Percentiles rank a stretch among this genome's conserved stretches.
Evolutionary conservation across 2,329 filamentous ascomycete genomes (phyloP).

Genomic region (Colletotrichum tabaci): DNA sequence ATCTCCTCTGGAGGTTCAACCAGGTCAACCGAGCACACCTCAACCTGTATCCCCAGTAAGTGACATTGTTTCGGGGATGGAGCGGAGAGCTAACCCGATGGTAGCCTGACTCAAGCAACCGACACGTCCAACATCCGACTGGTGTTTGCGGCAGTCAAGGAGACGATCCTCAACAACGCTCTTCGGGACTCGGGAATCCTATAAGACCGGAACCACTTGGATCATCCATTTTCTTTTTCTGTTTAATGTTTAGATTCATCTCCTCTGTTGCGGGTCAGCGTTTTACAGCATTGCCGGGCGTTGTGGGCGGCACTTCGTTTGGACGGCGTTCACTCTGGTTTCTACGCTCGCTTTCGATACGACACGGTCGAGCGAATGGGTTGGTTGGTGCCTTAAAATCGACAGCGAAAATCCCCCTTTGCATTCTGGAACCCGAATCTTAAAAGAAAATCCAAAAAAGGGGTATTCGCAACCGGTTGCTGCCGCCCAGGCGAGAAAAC

Average conservation of each 20-base stretch:
- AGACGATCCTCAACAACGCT: conserved; percentile 98
- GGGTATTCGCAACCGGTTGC: conserved; percentile 32
- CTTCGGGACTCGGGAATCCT: conserved; percentile 98
- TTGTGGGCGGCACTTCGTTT: conserved; percentile 44
- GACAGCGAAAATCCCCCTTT: conserved; percentile 24
- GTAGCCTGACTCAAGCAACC: conserved; percentile 95
- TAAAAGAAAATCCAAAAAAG: neutral
- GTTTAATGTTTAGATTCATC: conserved; percentile 40
- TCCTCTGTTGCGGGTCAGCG: conserved; percentile 44
- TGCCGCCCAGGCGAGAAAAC: conserved; percentile 26
- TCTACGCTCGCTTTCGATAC: conserved; percentile 38
- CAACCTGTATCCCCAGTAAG: conserved; percentile 97
- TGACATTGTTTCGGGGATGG: conserved; percentile 45
- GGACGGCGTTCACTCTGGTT: conserved; percentile 44
- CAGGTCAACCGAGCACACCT: conserved; percentile 97
- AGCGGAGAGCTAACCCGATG: conserved; percentile 26
- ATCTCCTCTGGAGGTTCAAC: conserved; percentile 97
- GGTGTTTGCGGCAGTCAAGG: conserved; percentile 98
- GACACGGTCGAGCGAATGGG: conserved; percentile 29
- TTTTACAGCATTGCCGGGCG: conserved; percentile 45
- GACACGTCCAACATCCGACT: conserved; percentile 98
- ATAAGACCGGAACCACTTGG: conserved; percentile 58
- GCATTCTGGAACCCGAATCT: conserved; percentile 11
- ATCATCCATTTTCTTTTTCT: neutral
- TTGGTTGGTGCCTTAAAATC: conserved; percentile 15